Evolutionary conservation across 192 early-diverging fungal species (phyloP).

Genomic region (Rhizoclosmatium globosum): DNA sequence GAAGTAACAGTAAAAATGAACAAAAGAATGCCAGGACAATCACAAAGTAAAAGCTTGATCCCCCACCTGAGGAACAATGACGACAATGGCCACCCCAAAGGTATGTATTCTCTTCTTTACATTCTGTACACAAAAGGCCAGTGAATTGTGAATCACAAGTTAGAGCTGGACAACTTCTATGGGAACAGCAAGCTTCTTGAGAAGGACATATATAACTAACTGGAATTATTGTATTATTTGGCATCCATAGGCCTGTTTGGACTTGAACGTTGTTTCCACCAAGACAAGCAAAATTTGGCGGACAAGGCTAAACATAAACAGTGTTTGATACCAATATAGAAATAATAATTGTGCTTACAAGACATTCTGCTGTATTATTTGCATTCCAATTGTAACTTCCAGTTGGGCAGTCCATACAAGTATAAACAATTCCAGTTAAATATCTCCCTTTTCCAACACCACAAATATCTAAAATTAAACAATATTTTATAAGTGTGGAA

Average conservation of each 20-base stretch:
- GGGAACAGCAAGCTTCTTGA: slow-evolving; percentile 16
- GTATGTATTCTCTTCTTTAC: background rate
- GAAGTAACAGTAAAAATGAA: slow-evolving; percentile 1
- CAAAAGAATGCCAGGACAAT: background rate
- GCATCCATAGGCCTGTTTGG: background rate
- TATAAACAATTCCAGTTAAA: background rate
- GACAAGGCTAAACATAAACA: slow-evolving; percentile 3
- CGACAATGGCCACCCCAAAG: slow-evolving; percentile 7
- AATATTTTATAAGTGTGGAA: too few relatives aligned
- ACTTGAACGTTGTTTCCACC: slow-evolving; percentile 22
- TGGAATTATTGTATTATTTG: background rate
- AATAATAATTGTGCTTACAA: background rate
- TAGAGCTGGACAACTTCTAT: background rate
- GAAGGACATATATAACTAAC: slow-evolving; percentile 18
- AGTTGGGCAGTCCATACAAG: slow-evolving; percentile 15
- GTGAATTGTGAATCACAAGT: slow-evolving; percentile 12
- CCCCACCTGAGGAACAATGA: background rate
- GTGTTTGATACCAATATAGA: background rate
- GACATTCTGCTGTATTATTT: slow-evolving; percentile 5
- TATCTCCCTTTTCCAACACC: slow-evolving; percentile 13
- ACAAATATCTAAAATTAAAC: slow-evolving; percentile 6
- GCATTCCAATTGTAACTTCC: slow-evolving; percentile 26
- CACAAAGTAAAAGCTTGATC: background rate
- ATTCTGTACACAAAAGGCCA: slow-evolving; percentile 30
- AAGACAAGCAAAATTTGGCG: background rate